Conservation (phyloP, 129 eudicot genomes). For the Ambrosia trifida region DNA sequence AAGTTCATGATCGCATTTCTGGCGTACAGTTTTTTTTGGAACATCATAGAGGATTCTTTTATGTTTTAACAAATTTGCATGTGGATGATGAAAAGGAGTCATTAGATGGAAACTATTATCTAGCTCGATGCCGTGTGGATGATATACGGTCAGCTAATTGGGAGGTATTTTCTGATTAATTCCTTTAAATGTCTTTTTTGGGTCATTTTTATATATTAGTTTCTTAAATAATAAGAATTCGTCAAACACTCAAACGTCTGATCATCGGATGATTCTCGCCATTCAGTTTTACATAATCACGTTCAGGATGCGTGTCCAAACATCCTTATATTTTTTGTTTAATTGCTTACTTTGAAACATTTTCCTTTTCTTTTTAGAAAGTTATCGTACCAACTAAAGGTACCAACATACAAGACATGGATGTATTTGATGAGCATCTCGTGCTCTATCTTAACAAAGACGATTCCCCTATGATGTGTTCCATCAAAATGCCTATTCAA, state of each 20-base stretch:
- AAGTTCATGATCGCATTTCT: conserved; percentile 64
- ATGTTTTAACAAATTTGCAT: conserved; percentile 66
- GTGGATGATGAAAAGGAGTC: conserved; percentile 27
- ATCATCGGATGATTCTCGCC: not conserved
- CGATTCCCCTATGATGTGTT: conserved; percentile 66
- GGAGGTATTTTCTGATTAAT: conserved; percentile 50
- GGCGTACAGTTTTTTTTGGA: conserved; percentile 86
- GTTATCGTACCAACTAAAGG: conserved; percentile 62
- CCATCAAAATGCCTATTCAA: conserved; percentile 72
- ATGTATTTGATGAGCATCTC: conserved; percentile 61
- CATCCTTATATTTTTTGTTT: conserved; percentile 1
- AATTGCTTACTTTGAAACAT: conserved; percentile 10
- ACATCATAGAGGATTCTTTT: conserved; percentile 75
- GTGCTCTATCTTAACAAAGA: conserved; percentile 61
- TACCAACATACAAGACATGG: conserved; percentile 70
- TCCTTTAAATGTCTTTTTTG: not conserved
- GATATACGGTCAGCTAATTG: conserved; percentile 49
- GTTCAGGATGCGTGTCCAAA: not conserved
- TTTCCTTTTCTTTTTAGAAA: conserved; percentile 40
- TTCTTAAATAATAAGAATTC: not conserved
- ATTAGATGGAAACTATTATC: conserved; percentile 48
- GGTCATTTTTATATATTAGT: not conserved
- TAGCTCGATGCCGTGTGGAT: conserved; percentile 67
- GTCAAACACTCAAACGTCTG: not conserved
- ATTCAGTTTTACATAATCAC: not conserved